phyloP scores from a whole-genome alignment of 805 yeast genomes.

The Myxozyma mucilagina region DNA sequence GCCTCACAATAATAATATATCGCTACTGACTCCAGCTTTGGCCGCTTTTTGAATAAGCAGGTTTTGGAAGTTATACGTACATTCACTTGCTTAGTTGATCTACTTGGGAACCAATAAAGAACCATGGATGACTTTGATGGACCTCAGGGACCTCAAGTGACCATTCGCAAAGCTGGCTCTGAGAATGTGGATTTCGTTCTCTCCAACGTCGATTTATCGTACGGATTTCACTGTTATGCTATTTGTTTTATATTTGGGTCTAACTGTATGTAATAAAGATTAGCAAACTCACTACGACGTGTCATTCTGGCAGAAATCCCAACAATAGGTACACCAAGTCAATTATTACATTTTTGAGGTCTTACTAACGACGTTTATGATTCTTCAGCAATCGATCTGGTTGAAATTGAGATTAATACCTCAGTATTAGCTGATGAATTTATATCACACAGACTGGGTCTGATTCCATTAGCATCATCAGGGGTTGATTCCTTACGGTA shows the following conservation, averaged over 20 bases:
- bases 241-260: neutral
- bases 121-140: conserved; percentile 9
- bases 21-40: too few relatives aligned
- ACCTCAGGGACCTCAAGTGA: conserved; percentile 67
- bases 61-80: too few relatives aligned
- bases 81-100: neutral
- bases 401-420: conserved; percentile 89
- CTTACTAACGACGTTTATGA: neutral
- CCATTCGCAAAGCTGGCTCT: conserved; percentile 79
- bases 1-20: too few relatives aligned
- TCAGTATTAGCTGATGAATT: conserved; percentile 97
- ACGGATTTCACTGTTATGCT: conserved; percentile 20
- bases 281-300: conserved; percentile 90
- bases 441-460: conserved; percentile 88
- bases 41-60: too few relatives aligned
- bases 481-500: conserved; percentile 64
- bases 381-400: conserved; percentile 80
- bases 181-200: conserved; percentile 90
- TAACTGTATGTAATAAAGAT: conserved; percentile 25
- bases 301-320: conserved; percentile 96
- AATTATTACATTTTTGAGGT: neutral
- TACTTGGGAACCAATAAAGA: neutral
- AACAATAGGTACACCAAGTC: conserved; percentile 52
- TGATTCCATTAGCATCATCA: conserved; percentile 81
- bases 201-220: conserved; percentile 79